Evolutionary conservation across 805 yeast genomes (phyloP).

Genomic region (Lachancea meyersii): DNA sequence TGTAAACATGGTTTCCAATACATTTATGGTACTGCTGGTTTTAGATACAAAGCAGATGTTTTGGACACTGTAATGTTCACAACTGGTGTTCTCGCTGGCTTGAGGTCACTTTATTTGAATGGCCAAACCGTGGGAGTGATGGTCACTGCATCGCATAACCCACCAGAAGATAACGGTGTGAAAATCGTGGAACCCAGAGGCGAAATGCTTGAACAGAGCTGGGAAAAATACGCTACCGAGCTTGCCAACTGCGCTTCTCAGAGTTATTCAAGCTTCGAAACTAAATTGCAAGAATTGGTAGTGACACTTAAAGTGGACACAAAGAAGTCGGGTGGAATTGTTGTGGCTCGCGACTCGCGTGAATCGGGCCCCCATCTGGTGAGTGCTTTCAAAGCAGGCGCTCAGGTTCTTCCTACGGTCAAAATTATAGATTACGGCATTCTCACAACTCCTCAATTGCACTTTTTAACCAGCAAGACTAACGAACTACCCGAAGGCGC

Average conservation of each 20-base stretch:
- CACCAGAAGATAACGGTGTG: conserved; percentile 87
- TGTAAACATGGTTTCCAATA: conserved; percentile 39
- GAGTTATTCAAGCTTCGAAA: conserved; percentile 40
- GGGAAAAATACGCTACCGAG: conserved; percentile 80
- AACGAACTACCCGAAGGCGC: conserved; percentile 54
- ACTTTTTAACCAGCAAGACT: conserved; percentile 68
- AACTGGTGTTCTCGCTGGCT: conserved; percentile 73
- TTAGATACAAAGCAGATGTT: conserved; percentile 63
- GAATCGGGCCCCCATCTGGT: conserved; percentile 58
- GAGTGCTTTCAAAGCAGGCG: conserved; percentile 44
- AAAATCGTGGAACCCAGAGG: conserved; percentile 93
- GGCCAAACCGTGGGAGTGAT: conserved; percentile 84
- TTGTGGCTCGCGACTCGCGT: conserved; percentile 84
- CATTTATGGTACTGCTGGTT: conserved; percentile 96
- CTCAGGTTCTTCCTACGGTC: conserved; percentile 55
- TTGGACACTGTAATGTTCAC: conserved; percentile 79
- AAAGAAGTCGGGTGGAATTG: conserved; percentile 43
- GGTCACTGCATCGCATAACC: conserved; percentile 95
- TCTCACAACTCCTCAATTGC: conserved; percentile 91
- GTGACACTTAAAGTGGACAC: conserved; percentile 35
- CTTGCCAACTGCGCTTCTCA: conserved; percentile 60
- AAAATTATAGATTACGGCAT: conserved; percentile 53
- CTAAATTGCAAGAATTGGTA: conserved; percentile 5
- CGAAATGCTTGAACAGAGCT: conserved; percentile 72
- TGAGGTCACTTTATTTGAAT: conserved; percentile 66